Percentiles rank a stretch among this genome's conserved stretches.
Conservation (phyloP, 2,329 filamentous ascomycete genomes). For the Colletotrichum sp. region DNA sequence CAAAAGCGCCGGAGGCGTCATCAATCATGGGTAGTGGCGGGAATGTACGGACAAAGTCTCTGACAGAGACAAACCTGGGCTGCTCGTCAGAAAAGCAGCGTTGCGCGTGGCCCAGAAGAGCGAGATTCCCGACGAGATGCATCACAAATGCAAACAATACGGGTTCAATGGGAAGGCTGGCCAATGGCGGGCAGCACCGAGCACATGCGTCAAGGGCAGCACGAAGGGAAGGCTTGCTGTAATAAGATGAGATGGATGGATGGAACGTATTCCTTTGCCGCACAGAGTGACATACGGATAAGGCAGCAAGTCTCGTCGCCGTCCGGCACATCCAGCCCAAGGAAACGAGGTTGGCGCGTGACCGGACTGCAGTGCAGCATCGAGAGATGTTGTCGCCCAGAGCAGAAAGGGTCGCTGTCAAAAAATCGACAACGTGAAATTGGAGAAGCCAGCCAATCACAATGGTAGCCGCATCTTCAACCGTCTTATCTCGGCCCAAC, state of each 20-base stretch:
- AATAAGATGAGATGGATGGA: neutral
- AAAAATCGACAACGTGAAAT: constrained; percentile 45
- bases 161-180: neutral
- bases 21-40: neutral
- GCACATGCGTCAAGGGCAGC: constrained; percentile 1
- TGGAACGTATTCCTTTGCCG: neutral
- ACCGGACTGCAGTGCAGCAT: neutral
- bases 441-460: constrained; percentile 41
- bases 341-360: neutral
- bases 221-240: neutral
- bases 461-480: constrained; percentile 19
- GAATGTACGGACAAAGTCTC: neutral
- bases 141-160: neutral
- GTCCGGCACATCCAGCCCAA: neutral
- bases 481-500: constrained; percentile 49
- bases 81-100: neutral
- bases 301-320: neutral
- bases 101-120: neutral
- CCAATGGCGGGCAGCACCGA: constrained; percentile 10
- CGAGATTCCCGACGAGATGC: neutral
- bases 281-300: neutral
- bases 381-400: neutral
- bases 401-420: constrained; percentile 14
- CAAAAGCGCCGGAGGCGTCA: constrained; percentile 18
- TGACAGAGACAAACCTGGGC: neutral